Evolutionary conservation across 2,329 filamentous ascomycete genomes (phyloP).

Genomic region (Stagonosporopsis cucurbitacearum): DNA sequence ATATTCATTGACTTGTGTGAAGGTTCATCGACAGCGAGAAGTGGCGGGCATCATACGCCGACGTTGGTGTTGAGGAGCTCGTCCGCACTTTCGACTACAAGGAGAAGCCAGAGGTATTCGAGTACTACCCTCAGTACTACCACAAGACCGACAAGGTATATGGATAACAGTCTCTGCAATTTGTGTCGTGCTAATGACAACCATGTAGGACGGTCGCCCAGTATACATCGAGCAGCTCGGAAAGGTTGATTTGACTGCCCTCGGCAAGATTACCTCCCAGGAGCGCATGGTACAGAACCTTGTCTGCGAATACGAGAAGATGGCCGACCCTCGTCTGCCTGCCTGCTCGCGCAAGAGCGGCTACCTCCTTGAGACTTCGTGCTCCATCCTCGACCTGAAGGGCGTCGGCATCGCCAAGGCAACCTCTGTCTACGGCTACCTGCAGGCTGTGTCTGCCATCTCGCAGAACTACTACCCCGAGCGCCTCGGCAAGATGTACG

Average conservation of each 20-base stretch:
- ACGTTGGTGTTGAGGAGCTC: slow-evolving; percentile 72
- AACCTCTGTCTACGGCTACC: slow-evolving; percentile 84
- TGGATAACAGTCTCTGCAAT: background rate
- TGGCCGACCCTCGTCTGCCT: slow-evolving; percentile 89
- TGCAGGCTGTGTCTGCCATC: slow-evolving; percentile 82
- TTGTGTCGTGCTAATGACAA: slow-evolving; percentile 10
- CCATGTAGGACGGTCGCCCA: slow-evolving; percentile 82
- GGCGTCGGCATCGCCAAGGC: slow-evolving; percentile 85
- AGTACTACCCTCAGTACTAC: slow-evolving; percentile 98
- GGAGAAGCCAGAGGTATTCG: slow-evolving; percentile 81
- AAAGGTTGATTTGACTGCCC: slow-evolving; percentile 85
- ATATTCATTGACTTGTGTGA: slow-evolving; percentile 35
- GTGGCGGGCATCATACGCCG: slow-evolving; percentile 85
- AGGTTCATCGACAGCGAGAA: slow-evolving; percentile 92
- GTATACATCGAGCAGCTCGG: slow-evolving; percentile 97
- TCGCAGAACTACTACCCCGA: slow-evolving; percentile 99
- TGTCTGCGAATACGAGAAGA: slow-evolving; percentile 96
- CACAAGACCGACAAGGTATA: slow-evolving; percentile 87
- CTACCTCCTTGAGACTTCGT: slow-evolving; percentile 93
- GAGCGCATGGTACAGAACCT: slow-evolving; percentile 97
- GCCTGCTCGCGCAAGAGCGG: slow-evolving; percentile 93
- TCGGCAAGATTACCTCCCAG: slow-evolving; percentile 90
- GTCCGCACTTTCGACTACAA: slow-evolving; percentile 83
- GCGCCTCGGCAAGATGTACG: slow-evolving; percentile 91
- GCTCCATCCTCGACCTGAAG: slow-evolving; percentile 98